Evolutionary conservation across 2,329 filamentous ascomycete genomes (phyloP).

Genomic region (Coniella vitis): DNA sequence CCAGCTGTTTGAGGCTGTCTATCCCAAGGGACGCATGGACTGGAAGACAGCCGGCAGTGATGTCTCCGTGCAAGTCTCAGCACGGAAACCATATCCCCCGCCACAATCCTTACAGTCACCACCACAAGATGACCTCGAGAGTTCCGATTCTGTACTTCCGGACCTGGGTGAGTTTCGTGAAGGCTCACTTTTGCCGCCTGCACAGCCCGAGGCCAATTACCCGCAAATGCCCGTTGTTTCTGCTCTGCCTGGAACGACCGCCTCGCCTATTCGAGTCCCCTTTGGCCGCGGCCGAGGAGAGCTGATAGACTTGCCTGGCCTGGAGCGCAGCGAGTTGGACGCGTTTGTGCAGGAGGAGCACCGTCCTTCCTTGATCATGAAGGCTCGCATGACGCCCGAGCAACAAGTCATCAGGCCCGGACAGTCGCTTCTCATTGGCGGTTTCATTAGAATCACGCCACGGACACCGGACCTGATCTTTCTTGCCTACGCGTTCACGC

Average conservation of each 20-base stretch:
- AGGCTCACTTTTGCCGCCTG: slow-evolving; percentile 64
- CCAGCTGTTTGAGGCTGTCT: slow-evolving; percentile 78
- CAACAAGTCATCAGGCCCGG: slow-evolving; percentile 67
- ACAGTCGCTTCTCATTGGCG: slow-evolving; percentile 77
- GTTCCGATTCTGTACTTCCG: slow-evolving; percentile 4
- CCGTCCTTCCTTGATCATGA: slow-evolving; percentile 70
- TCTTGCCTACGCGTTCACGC: slow-evolving; percentile 80
- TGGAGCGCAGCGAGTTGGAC: slow-evolving; percentile 68
- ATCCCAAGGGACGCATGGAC: slow-evolving; percentile 64
- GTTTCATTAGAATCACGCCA: slow-evolving; percentile 82
- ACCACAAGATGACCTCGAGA: too few species aligned
- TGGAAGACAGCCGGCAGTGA: slow-evolving; percentile 30
- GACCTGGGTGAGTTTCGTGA: slow-evolving; percentile 28
- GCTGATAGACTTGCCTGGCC: slow-evolving; percentile 84
- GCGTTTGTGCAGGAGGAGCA: slow-evolving; percentile 61
- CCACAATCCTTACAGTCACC: slow-evolving; percentile 20
- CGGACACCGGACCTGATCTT: slow-evolving; percentile 57
- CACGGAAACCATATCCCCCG: slow-evolving; percentile 22
- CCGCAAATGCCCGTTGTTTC: slow-evolving; percentile 84
- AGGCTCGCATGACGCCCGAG: slow-evolving; percentile 62
- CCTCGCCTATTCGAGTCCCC: slow-evolving; percentile 86
- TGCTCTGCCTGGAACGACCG: slow-evolving; percentile 83
- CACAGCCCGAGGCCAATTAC: slow-evolving; percentile 64
- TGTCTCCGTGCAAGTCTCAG: slow-evolving; percentile 26
- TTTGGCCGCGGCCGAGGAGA: slow-evolving; percentile 85